A percentile compares a stretch with the other conserved stretches of the same genome.
Conservation (phyloP, 305 asterid species). For the Fraxinus sp. region DNA sequence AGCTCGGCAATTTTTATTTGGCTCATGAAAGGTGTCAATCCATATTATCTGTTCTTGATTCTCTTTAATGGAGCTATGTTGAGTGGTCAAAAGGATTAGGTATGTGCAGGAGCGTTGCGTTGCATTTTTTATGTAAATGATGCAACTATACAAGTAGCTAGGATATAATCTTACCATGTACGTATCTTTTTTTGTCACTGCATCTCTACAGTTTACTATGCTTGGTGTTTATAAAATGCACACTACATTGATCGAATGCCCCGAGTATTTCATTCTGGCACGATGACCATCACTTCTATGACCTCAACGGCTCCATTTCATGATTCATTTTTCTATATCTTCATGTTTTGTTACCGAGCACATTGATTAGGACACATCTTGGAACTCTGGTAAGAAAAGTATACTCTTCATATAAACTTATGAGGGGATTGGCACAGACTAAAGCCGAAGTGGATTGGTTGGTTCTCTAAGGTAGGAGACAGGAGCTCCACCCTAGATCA, state of each 20-base stretch:
- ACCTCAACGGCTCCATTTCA: background rate
- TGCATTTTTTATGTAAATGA: background rate
- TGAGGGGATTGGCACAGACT: too few relatives aligned
- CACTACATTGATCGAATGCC: background rate
- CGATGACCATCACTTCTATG: background rate
- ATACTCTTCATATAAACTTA: too few relatives aligned
- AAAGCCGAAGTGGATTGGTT: too few relatives aligned
- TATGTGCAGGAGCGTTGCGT: background rate
- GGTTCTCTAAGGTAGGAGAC: too few relatives aligned
- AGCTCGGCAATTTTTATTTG: background rate
- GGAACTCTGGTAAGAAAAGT: too few relatives aligned
- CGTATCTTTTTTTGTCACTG: background rate
- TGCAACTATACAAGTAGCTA: background rate
- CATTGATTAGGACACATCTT: too few relatives aligned
- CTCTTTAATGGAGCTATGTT: background rate
- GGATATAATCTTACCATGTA: background rate
- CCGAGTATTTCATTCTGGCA: background rate
- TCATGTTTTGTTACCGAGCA: too few relatives aligned
- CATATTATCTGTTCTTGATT: background rate
- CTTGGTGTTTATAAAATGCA: background rate
- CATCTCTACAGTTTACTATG: background rate
- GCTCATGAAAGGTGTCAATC: background rate
- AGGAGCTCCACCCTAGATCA: too few relatives aligned
- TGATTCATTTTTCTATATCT: background rate
- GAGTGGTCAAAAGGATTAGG: background rate